Evolutionary conservation across 148 eudicot species (phyloP).

Genomic region (Euryodendron excelsum): DNA sequence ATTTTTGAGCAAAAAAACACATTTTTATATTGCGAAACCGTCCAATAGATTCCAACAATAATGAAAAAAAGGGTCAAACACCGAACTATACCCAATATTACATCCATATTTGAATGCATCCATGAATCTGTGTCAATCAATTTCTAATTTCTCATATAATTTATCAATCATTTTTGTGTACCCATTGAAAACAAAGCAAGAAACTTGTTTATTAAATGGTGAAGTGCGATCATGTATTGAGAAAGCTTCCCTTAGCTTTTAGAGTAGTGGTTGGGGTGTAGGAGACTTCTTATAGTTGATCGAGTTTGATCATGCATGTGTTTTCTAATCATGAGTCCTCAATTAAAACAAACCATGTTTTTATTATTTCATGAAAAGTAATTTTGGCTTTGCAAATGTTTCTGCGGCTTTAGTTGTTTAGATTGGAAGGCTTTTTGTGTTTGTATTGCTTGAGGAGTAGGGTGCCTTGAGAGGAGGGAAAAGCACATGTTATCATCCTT

Average conservation of each 20-base stretch:
- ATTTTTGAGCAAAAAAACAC: too few relatives aligned
- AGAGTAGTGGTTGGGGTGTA: background rate
- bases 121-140: too few relatives aligned
- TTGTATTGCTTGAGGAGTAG: slow-evolving; percentile 6
- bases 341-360: background rate
- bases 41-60: too few relatives aligned
- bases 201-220: background rate
- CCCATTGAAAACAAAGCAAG: too few relatives aligned
- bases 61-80: too few relatives aligned
- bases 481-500: slow-evolving; percentile 29
- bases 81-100: too few relatives aligned
- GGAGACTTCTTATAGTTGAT: background rate
- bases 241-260: background rate
- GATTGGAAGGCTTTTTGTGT: background rate
- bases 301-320: background rate
- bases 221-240: background rate
- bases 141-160: too few relatives aligned
- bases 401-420: background rate
- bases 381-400: background rate
- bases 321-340: background rate
- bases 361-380: too few relatives aligned
- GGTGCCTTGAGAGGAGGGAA: slow-evolving; percentile 30
- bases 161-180: too few relatives aligned
- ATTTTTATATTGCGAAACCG: too few relatives aligned
- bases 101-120: too few relatives aligned